A percentile compares a stretch with the other conserved stretches of the same genome.
Evolutionary conservation across 2,329 filamentous ascomycete species (phyloP).

Genomic region (Sphaceloma murrayae): DNA sequence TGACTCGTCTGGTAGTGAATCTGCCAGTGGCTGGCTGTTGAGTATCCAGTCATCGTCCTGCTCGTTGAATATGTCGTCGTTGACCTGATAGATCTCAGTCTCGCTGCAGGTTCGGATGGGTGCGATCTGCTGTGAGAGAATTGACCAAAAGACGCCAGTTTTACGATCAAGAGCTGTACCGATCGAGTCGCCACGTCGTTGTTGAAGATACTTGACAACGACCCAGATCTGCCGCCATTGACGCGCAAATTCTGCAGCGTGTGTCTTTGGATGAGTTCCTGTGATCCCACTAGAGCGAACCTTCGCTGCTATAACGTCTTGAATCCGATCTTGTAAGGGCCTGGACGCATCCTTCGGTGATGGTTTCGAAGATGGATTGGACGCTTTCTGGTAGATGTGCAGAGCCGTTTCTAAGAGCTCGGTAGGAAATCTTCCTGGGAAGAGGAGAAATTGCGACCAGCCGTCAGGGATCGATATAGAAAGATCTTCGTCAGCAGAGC

Average conservation of each 20-base stretch:
- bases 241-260: slow-evolving; percentile 61
- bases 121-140: slow-evolving; percentile 72
- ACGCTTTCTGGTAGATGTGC: slow-evolving; percentile 56
- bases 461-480: slow-evolving; percentile 47
- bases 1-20: slow-evolving; percentile 18
- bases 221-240: slow-evolving; percentile 91
- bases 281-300: too few species aligned
- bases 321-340: slow-evolving; percentile 53
- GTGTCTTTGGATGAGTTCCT: too few species aligned
- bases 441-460: slow-evolving; percentile 77
- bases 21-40: slow-evolving; percentile 21
- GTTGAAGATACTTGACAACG: slow-evolving; percentile 75
- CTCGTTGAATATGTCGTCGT: slow-evolving; percentile 39
- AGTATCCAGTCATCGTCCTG: slow-evolving; percentile 23
- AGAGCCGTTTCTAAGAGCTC: slow-evolving; percentile 77
- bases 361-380: slow-evolving; percentile 34
- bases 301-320: slow-evolving; percentile 59
- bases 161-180: slow-evolving; percentile 64
- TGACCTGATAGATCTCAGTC: slow-evolving; percentile 66
- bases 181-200: slow-evolving; percentile 71
- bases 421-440: slow-evolving; percentile 70
- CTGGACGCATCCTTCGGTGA: slow-evolving; percentile 45
- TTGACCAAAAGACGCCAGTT: slow-evolving; percentile 67
- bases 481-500: slow-evolving; percentile 24
- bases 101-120: slow-evolving; percentile 70